A percentile compares a stretch with the other conserved stretches of the same genome.
These are phyloP conservation scores for Paramecium octaurelia DNA, from an alignment of 73 alveolate genomes.

Conservation along the genomic window DNA sequence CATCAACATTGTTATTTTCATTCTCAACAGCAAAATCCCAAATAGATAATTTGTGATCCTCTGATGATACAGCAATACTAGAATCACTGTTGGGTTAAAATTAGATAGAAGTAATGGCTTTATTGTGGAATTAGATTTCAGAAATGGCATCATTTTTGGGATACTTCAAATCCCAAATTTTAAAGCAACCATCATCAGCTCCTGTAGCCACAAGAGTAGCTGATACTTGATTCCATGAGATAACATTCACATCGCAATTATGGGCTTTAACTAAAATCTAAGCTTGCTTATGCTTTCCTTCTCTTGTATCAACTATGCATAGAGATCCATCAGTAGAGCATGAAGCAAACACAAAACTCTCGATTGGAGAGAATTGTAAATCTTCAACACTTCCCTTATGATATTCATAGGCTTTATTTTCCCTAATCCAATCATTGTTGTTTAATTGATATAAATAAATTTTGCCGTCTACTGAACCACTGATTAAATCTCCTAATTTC, in stretches of 20 bases:
- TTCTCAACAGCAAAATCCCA: slow-evolving; percentile 88
- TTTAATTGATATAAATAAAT: slow-evolving; percentile 66
- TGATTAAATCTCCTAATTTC: slow-evolving; percentile 71
- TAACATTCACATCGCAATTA: slow-evolving; percentile 78
- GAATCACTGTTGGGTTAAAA: slow-evolving; percentile 83
- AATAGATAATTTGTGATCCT: slow-evolving; percentile 73
- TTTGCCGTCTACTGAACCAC: slow-evolving; percentile 75
- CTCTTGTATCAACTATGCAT: slow-evolving; percentile 59
- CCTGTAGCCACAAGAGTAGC: slow-evolving; percentile 80
- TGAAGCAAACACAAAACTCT: slow-evolving; percentile 75
- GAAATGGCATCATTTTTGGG: slow-evolving; percentile 72
- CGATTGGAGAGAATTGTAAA: slow-evolving; percentile 80
- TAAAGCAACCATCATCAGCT: slow-evolving; percentile 83
- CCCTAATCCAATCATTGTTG: slow-evolving; percentile 71
- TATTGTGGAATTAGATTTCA: slow-evolving; percentile 75
- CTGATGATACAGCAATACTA: slow-evolving; percentile 78
- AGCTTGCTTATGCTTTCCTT: slow-evolving; percentile 68
- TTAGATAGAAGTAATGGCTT: slow-evolving; percentile 76
- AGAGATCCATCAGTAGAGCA: slow-evolving; percentile 64
- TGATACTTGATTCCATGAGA: slow-evolving; percentile 77
- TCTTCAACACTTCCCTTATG: slow-evolving; percentile 81
- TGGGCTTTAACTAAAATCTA: slow-evolving; percentile 72
- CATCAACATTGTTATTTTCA: slow-evolving; percentile 77
- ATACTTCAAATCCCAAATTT: slow-evolving; percentile 83
- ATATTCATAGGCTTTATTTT: slow-evolving; percentile 35